phyloP scores from a whole-genome alignment of 169 alveolate genomes.

The Theileria annulata region DNA sequence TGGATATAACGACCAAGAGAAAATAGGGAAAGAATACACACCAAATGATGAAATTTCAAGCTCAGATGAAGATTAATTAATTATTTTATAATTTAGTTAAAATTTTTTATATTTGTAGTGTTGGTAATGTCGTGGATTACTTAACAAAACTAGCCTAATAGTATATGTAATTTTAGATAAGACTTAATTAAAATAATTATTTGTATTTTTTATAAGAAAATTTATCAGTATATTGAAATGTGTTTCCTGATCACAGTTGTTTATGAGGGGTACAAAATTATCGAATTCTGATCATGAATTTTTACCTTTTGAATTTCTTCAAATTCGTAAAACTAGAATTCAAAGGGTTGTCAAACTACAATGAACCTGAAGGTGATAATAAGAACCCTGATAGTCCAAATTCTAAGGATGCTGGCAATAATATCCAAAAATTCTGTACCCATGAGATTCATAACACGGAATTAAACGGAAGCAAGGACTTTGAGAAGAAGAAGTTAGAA shows the following conservation, averaged over 20 bases:
- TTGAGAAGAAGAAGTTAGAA: neutral
- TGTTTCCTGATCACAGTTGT: neutral
- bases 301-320: neutral
- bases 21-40: slow-evolving; percentile 38
- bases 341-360: neutral
- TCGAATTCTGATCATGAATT: neutral
- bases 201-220: neutral
- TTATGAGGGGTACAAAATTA: neutral
- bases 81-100: neutral
- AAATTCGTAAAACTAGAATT: neutral
- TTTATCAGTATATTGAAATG: neutral
- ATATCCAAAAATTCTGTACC: neutral
- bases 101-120: neutral
- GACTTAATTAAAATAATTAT: slow-evolving; percentile 1
- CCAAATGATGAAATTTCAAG: slow-evolving; percentile 25
- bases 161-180: neutral
- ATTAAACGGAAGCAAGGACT: neutral
- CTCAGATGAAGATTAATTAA: slow-evolving; percentile 41
- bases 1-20: neutral
- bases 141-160: no score
- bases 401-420: neutral
- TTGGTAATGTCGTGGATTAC: neutral
- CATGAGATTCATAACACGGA: neutral
- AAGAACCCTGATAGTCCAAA: neutral
- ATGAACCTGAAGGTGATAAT: neutral